Percentiles rank a stretch among this genome's conserved stretches.
Conservation (phyloP, 1,284 basidiomycete genomes). For the Malassezia nana region DNA sequence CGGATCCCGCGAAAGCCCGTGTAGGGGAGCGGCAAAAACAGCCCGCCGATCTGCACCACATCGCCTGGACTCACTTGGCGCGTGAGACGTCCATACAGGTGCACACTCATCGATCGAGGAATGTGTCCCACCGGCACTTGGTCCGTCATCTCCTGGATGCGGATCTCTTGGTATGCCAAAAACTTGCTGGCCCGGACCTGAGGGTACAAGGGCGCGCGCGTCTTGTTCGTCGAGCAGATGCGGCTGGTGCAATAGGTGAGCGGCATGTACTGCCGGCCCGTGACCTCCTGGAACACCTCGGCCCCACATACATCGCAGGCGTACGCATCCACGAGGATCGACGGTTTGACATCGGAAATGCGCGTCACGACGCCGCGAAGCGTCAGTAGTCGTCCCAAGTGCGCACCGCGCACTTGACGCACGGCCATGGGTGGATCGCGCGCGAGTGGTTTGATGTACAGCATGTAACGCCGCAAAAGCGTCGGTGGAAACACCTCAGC, state of each 20-base stretch:
- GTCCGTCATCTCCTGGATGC: constrained; percentile 99
- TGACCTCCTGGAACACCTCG: constrained; percentile 96
- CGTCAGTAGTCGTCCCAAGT: constrained; percentile 84
- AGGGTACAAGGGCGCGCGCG: constrained; percentile 86
- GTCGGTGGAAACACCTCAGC: constrained; percentile 59
- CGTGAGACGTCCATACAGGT: constrained; percentile 80
- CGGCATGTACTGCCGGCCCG: constrained; percentile 82
- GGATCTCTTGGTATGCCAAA: constrained; percentile 95
- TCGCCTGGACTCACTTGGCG: constrained; percentile 91
- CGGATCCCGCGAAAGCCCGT: constrained; percentile 78
- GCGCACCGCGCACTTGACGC: constrained; percentile 71
- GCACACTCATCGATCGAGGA: constrained; percentile 92
- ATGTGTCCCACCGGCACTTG: constrained; percentile 99
- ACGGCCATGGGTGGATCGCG: constrained; percentile 60
- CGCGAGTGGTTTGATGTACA: constrained; percentile 75
- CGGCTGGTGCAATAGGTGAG: constrained; percentile 61
- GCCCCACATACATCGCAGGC: constrained; percentile 96
- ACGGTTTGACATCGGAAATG: constrained; percentile 95
- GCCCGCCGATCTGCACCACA: constrained; percentile 78
- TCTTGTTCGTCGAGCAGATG: constrained; percentile 76
- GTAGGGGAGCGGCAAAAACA: constrained; percentile 81
- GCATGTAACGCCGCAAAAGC: constrained; percentile 82
- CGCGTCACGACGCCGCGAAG: constrained; percentile 96
- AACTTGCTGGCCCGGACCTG: constrained; percentile 95
- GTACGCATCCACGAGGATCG: constrained; percentile 92